These are phyloP conservation scores for Iris pallida DNA, from an alignment of 116 monocot genomes.

Conservation along the genomic window DNA sequence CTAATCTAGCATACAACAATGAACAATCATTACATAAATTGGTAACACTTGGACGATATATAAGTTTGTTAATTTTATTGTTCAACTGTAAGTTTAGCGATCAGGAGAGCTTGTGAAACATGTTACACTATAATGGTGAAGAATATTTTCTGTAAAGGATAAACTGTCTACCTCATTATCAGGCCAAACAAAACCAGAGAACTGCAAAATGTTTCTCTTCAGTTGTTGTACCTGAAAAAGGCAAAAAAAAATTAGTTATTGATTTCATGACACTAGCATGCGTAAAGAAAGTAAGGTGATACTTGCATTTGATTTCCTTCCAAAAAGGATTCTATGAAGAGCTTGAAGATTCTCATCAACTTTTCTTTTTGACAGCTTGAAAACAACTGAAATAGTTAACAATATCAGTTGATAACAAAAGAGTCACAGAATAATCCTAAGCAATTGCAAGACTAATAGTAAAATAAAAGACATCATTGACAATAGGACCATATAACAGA, in stretches of 20 bases:
- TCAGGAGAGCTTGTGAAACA: no score
- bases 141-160: no score
- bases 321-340: conserved; percentile 61
- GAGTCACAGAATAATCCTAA: no score
- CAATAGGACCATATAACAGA: no score
- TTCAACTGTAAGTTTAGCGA: no score
- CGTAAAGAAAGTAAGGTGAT: background rate
- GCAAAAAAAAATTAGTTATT: conserved; percentile 4
- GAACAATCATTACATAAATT: no score
- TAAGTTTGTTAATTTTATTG: no score
- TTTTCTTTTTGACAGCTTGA: conserved; percentile 71
- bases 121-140: no score
- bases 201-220: conserved; percentile 79
- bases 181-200: conserved; percentile 93
- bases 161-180: conserved; percentile 53
- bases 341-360: conserved; percentile 56
- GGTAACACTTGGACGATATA: no score
- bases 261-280: background rate
- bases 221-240: conserved; percentile 45
- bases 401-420: background rate
- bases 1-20: no score
- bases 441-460: no score
- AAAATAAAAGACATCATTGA: no score
- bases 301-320: conserved; percentile 59
- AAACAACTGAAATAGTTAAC: conserved; percentile 39